These are phyloP conservation scores for Penicillium antarcticum DNA, from an alignment of 495 filamentous ascomycete genomes.

Conservation along the genomic window DNA sequence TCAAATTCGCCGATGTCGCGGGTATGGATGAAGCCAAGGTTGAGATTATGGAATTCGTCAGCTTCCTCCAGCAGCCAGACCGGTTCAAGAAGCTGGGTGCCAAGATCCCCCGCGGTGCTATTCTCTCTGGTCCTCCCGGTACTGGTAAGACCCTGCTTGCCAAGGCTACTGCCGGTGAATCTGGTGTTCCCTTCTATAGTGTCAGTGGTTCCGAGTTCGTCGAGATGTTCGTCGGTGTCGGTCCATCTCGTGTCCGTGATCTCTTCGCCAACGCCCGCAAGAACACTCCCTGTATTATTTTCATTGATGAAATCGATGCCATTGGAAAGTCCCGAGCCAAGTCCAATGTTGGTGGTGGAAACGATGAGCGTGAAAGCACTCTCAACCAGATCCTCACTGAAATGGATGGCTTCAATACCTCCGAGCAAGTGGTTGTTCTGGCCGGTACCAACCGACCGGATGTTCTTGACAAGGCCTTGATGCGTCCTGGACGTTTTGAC, in stretches of 20 bases:
- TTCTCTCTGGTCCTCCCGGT: slow-evolving; percentile 92
- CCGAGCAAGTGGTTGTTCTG: slow-evolving; percentile 96
- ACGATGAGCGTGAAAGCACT: slow-evolving; percentile 94
- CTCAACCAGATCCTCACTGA: slow-evolving; percentile 98
- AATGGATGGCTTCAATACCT: slow-evolving; percentile 99
- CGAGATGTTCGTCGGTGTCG: slow-evolving; percentile 99
- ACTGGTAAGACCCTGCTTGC: slow-evolving; percentile 97
- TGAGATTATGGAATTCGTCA: slow-evolving; percentile 99
- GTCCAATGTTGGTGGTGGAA: slow-evolving; percentile 76
- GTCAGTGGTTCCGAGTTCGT: slow-evolving; percentile 99
- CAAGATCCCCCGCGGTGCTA: slow-evolving; percentile 95
- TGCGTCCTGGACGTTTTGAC: slow-evolving; percentile 96
- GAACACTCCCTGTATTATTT: slow-evolving; percentile 97
- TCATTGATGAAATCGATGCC: slow-evolving; percentile 98
- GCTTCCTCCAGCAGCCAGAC: slow-evolving; percentile 87
- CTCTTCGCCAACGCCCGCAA: slow-evolving; percentile 93
- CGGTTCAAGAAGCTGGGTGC: slow-evolving; percentile 90
- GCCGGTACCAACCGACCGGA: slow-evolving; percentile 95
- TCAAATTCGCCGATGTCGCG: slow-evolving; percentile 94
- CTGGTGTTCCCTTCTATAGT: slow-evolving; percentile 95
- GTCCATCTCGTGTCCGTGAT: slow-evolving; percentile 90
- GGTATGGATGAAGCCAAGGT: slow-evolving; percentile 98
- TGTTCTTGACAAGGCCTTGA: slow-evolving; percentile 88
- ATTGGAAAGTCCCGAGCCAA: slow-evolving; percentile 88
- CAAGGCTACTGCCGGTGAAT: slow-evolving; percentile 96